Evolutionary conservation across 2,329 filamentous ascomycete genomes (phyloP).

Genomic region (Trichoderma sp.): DNA sequence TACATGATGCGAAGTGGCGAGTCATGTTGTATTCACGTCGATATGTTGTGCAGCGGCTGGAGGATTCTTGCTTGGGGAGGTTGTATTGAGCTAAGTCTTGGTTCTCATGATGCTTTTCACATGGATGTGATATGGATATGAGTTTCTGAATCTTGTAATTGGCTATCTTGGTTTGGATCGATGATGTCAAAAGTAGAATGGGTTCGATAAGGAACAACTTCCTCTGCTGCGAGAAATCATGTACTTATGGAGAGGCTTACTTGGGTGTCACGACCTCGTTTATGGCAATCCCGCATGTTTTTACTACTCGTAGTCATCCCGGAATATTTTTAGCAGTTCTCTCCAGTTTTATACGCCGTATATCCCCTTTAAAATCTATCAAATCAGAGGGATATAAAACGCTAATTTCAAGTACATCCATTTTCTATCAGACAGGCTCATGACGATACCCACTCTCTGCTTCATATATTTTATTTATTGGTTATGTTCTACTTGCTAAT

Average conservation of each 20-base stretch:
- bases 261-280: no score
- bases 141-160: background rate
- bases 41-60: background rate
- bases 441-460: no score
- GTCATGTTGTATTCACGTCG: background rate
- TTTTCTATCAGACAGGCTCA: no score
- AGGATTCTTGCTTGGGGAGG: background rate
- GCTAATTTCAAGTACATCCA: no score
- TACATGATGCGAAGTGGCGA: conserved; percentile 1
- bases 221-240: background rate
- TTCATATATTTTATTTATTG: no score
- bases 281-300: no score
- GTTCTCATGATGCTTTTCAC: background rate
- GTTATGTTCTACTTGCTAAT: no score
- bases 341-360: no score
- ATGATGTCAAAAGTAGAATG: background rate
- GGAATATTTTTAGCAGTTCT: no score
- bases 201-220: background rate
- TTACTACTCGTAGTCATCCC: no score
- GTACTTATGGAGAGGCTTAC: background rate
- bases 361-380: no score
- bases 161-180: background rate
- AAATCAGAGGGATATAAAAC: no score
- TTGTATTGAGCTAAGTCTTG: background rate
- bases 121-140: background rate